Percentiles rank a stretch among this genome's conserved stretches.
phyloP scores from a whole-genome alignment of 169 alveolate species.

The Plasmodium gonderi region DNA sequence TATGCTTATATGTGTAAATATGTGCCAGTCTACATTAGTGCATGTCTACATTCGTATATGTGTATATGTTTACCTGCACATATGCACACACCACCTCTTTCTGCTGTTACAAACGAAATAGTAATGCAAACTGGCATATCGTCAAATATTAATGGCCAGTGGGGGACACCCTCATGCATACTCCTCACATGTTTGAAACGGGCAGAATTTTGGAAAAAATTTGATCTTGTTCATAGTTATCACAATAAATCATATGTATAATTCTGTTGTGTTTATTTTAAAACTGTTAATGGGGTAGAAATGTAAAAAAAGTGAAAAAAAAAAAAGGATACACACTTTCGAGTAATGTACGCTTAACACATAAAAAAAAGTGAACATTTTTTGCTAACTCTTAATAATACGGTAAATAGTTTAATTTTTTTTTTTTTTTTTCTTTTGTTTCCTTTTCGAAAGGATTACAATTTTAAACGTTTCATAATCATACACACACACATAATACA shows the following conservation, averaged over 20 bases:
- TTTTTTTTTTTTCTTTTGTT: background rate
- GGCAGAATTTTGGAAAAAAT: background rate
- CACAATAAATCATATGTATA: background rate
- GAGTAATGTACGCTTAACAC: background rate
- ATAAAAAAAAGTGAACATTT: constrained; percentile 7
- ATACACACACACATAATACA: background rate
- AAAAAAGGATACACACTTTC: constrained; percentile 8
- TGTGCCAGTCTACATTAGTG: too few species aligned
- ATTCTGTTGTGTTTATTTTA: background rate
- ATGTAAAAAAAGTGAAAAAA: background rate
- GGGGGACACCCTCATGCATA: background rate
- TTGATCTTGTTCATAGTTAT: background rate
- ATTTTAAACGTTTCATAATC: background rate
- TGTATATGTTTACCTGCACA: background rate
- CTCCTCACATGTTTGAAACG: background rate
- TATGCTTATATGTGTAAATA: background rate
- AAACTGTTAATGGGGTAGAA: background rate
- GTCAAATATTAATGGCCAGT: background rate
- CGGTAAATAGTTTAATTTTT: background rate
- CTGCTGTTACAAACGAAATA: background rate
- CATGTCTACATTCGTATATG: background rate
- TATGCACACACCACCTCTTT: background rate
- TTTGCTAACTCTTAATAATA: background rate
- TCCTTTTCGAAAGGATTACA: background rate
- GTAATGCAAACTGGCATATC: background rate